Conservation (phyloP, 2,329 filamentous ascomycete species). For the Calonectria honghensis region DNA sequence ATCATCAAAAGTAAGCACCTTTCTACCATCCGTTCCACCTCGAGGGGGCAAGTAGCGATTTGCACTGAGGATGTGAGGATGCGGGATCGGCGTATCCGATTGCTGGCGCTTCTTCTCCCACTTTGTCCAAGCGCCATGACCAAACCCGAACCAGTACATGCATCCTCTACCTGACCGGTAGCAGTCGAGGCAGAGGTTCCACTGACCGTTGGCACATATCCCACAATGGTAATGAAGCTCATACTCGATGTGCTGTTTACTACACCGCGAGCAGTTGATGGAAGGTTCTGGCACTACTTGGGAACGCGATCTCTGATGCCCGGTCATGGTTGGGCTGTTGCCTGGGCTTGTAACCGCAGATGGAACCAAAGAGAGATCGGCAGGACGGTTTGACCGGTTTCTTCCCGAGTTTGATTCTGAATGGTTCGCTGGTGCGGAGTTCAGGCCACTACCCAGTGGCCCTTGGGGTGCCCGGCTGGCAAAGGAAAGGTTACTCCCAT, state of each 20-base stretch:
- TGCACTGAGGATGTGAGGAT: conserved; percentile 75
- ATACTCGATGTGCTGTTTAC: conserved; percentile 84
- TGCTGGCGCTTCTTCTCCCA: conserved; percentile 74
- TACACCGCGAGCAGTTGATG: conserved; percentile 83
- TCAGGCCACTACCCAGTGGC: conserved; percentile 40
- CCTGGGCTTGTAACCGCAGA: conserved; percentile 58
- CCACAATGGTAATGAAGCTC: conserved; percentile 89
- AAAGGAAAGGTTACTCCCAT: conserved; percentile 59
- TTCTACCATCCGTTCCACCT: conserved; percentile 72
- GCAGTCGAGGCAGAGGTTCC: conserved; percentile 87
- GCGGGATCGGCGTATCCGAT: conserved; percentile 64
- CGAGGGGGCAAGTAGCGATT: conserved; percentile 74
- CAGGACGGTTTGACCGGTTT: conserved; percentile 59
- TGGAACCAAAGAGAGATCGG: conserved; percentile 63
- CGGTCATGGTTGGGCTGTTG: conserved; percentile 57
- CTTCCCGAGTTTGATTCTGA: conserved; percentile 50
- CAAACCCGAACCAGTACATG: conserved; percentile 91
- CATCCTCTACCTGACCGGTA: conserved; percentile 87
- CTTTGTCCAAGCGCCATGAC: conserved; percentile 79
- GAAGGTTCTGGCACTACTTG: conserved; percentile 81
- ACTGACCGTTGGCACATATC: conserved; percentile 81
- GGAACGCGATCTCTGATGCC: conserved; percentile 65
- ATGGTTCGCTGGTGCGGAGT: conserved; percentile 37
- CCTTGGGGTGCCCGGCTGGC: conserved; percentile 60
- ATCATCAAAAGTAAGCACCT: conserved; percentile 79